These are phyloP conservation scores for Clavispora asparagi DNA, from an alignment of 805 yeast genomes.

Conservation along the genomic window DNA sequence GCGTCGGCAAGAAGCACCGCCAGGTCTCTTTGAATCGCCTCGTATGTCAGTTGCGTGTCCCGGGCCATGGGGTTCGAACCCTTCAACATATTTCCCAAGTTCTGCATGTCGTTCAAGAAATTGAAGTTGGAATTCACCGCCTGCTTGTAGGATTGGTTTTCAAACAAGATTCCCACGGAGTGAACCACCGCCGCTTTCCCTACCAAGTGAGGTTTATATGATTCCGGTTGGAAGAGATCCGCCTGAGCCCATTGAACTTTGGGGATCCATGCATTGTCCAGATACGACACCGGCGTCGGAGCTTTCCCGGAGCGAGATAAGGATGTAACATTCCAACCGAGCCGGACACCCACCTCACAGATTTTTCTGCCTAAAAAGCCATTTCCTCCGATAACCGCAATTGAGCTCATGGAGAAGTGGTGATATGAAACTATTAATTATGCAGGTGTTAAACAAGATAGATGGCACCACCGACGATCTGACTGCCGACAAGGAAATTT, in stretches of 20 bases:
- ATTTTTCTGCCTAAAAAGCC: constrained; percentile 73
- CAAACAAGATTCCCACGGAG: constrained; percentile 72
- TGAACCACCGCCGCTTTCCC: constrained; percentile 71
- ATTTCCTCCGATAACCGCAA: constrained; percentile 79
- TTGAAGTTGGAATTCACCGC: constrained; percentile 38
- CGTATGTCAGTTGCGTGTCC: constrained; percentile 44
- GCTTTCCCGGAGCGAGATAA: constrained; percentile 61
- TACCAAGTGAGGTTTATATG: constrained; percentile 45
- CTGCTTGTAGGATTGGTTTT: constrained; percentile 63
- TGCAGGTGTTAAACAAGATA: background rate
- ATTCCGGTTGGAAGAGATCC: constrained; percentile 59
- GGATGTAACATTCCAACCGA: constrained; percentile 65
- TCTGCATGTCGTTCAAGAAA: constrained; percentile 27
- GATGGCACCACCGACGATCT: background rate
- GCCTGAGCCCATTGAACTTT: constrained; percentile 65
- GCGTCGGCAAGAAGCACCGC: constrained; percentile 62
- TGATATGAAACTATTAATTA: background rate
- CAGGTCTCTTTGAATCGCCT: constrained; percentile 62
- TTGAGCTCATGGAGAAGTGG: constrained; percentile 17
- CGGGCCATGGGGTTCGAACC: constrained; percentile 63
- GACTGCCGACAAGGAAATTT: too few species aligned
- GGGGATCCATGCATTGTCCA: constrained; percentile 40
- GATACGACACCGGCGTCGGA: constrained; percentile 25
- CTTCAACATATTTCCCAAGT: constrained; percentile 27
- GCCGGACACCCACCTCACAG: constrained; percentile 58